Evolutionary conservation across 2,329 filamentous ascomycete genomes (phyloP), one percentile per base, ranked within the genome.

Genomic region (Didymella glomerata): DNA sequence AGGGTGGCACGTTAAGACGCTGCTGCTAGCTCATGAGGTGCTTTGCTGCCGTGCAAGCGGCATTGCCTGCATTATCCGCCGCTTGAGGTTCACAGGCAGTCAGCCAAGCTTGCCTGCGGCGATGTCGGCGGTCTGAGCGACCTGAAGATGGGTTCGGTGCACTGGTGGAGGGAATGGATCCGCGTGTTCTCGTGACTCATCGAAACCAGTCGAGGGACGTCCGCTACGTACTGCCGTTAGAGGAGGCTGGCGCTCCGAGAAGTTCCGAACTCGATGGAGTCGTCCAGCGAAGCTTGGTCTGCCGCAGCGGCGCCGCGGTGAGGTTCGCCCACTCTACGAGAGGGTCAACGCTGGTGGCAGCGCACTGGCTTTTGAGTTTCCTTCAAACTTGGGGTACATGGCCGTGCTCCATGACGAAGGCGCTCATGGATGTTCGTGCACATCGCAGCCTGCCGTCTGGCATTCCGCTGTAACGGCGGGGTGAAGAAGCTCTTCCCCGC

Each of bases 101-200:
- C 34, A 53, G 48, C 28, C 61, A 70, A 64, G 74, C 50, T 32
- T 54, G 51, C 20, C 46, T 42, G 46, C 46, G 46, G 56, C 75
- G 75, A 77, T 69, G 75, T 76, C 74, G 75, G 75, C 72, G 67
- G 51, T 55, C 32, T 59, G 42, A 58, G 47, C 50, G 48, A 48
- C 49, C 30, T 63, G 59, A 50, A 48, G 52, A 53, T 54, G 55
- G 54, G n/a, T 48, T 59, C 47, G 57, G 57, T 48, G 62, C 42
- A 60, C 55, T 65, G 64, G 57, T 56, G 58, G 62, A 64, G 65
- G 64, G 62, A 65, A 66, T 48, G 55, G 58, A 66, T 56, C 60
- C 62, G 65, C 51, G 59, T 64, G 67, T 71, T 68, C 68, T 73
- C 72, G 71, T 76, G 74, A 77, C 74, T 73, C 71, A 74, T 72